Evolutionary conservation across 345 rosid genomes (phyloP).

Genomic region (Brassica carinata): DNA sequence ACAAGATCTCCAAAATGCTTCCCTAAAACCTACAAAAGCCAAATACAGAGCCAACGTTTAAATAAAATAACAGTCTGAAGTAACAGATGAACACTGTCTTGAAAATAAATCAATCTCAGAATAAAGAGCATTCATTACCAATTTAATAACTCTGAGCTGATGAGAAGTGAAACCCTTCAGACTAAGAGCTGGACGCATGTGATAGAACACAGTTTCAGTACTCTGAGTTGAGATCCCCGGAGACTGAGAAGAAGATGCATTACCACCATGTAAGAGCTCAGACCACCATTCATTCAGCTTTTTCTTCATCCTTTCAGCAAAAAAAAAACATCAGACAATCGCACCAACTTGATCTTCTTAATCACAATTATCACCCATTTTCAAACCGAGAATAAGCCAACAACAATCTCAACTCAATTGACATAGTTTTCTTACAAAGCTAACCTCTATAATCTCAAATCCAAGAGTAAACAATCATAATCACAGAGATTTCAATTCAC

Average conservation of each 20-base stretch:
- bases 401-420: no score
- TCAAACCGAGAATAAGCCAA: no score
- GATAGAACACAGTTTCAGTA: slow-evolving; percentile 59
- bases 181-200: slow-evolving; percentile 71
- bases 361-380: no score
- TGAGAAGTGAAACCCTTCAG: slow-evolving; percentile 73
- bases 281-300: slow-evolving; percentile 64
- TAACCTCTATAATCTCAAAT: no score
- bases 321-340: slow-evolving; percentile 54
- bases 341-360: slow-evolving; percentile 38
- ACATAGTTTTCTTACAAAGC: no score
- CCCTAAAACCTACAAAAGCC: slow-evolving; percentile 50
- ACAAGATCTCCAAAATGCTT: slow-evolving; percentile 81
- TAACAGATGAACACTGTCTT: no score
- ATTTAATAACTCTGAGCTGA: slow-evolving; percentile 72
- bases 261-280: slow-evolving; percentile 47
- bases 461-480: no score
- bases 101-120: background rate
- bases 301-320: slow-evolving; percentile 78
- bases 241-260: slow-evolving; percentile 5
- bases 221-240: no score
- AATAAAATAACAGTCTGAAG: background rate
- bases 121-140: slow-evolving; percentile 45
- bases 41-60: background rate
- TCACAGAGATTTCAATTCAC: no score